Base-by-base conservation (phyloP, 2,329 filamentous ascomycete species). In the Pezicula radicicola region DNA sequence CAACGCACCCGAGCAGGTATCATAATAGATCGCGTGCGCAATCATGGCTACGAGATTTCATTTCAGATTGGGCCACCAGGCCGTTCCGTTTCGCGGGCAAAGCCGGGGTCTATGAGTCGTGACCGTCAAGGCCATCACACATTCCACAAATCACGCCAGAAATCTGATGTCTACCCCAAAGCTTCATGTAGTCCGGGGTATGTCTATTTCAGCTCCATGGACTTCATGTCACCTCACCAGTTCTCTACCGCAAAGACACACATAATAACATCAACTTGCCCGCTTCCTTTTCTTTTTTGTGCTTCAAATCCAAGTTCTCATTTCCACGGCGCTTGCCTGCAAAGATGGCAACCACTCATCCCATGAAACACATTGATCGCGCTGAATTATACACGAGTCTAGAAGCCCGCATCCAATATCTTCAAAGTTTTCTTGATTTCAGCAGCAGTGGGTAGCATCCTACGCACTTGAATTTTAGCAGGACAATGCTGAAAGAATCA, bases 371-470 rank as follows among this genome's bases (percentile, higher is more conserved):
- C 19, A 57, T 62, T 25, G 52, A 55, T 18, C 55, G 60, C 15
- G 46, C 54, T 8, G 57, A 56, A n/a, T 46, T 62, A 16, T 59
- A 60, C 33, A 58, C 57, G 0, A 52, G 52, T 48, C 48, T 62
- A n/a, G 52, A 55, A 48, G 36, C 56, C n/a, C 53, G 65, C 21
- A 56, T 67, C 25, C 15, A 54, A 21, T 68, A 68, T 49, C 21
- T 63, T 0, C 62, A 58, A 28, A 44, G 51, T 16, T 68, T 60
- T 46, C 63, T 68, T 19, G 57, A 62, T 21, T 60, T 60, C 27
- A 52, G 52, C 40, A 50, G 33, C 36, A 50, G 55, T 58, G 27
- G 45, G 53, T 50, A 27, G 16, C 39, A 40, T 3, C 39, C 4
- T 18, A 2, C 6, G 39, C 6, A 16, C 4, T 41, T 41, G 15